A percentile compares a stretch with the other conserved stretches of the same genome.
Conservation (phyloP, 73 alveolate genomes). For the Tetrahymena borealis region DNA sequence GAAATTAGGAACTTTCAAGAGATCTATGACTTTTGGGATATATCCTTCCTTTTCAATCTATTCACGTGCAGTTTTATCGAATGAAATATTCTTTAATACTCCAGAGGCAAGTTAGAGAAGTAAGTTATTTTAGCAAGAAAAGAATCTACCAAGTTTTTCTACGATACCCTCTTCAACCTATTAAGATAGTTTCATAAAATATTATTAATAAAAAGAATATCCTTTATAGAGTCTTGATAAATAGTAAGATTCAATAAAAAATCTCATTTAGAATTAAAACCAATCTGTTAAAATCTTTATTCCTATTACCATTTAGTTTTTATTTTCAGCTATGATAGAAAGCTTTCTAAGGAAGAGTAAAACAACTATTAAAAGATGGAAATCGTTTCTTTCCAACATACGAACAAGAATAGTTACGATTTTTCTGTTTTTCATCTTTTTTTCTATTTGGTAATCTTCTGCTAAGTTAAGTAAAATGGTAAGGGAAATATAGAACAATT, state of each 20-base stretch:
- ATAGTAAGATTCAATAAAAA: too few species aligned
- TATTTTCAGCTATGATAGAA: slow-evolving; percentile 82
- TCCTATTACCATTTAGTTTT: slow-evolving; percentile 82
- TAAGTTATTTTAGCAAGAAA: slow-evolving; percentile 73
- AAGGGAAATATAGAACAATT: slow-evolving; percentile 84
- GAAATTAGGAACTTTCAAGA: slow-evolving; percentile 86
- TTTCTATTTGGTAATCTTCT: slow-evolving; percentile 92
- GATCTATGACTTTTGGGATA: slow-evolving; percentile 82
- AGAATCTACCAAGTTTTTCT: slow-evolving; percentile 80
- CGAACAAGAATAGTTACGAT: slow-evolving; percentile 70
- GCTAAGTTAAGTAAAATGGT: slow-evolving; percentile 92
- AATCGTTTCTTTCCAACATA: slow-evolving; percentile 86
- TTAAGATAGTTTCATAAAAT: not conserved
- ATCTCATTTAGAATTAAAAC: too few species aligned
- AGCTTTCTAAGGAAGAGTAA: slow-evolving; percentile 87
- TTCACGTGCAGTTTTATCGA: slow-evolving; percentile 80
- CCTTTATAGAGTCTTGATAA: too few species aligned
- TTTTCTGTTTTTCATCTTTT: slow-evolving; percentile 87
- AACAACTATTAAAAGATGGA: slow-evolving; percentile 83
- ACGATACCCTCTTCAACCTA: slow-evolving; percentile 68
- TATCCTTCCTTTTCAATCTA: slow-evolving; percentile 78
- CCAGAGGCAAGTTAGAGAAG: slow-evolving; percentile 68
- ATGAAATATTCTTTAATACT: slow-evolving; percentile 80
- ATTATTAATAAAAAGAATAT: too few species aligned
- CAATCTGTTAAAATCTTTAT: too few species aligned